Evolutionary conservation across 108 stramenopile species (phyloP).

Genomic region (Nitzschia sp.): DNA sequence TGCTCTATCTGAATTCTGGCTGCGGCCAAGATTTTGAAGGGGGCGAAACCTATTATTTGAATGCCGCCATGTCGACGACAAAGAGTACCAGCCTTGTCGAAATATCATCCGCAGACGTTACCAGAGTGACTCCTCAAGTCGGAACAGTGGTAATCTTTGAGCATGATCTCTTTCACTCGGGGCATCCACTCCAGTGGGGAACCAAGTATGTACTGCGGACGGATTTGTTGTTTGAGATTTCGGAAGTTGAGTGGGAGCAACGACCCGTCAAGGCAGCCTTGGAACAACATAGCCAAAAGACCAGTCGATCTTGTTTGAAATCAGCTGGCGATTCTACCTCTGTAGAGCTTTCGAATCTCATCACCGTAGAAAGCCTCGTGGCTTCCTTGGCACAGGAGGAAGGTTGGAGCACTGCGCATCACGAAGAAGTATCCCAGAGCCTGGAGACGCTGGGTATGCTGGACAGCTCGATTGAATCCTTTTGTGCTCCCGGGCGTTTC

Average conservation of each 20-base stretch:
- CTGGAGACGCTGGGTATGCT: background rate
- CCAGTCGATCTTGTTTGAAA: background rate
- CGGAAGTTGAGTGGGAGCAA: conserved; percentile 4
- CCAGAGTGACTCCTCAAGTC: conserved; percentile 43
- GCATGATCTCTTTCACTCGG: conserved; percentile 78
- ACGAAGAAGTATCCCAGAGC: background rate
- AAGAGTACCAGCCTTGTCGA: background rate
- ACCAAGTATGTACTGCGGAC: conserved; percentile 79
- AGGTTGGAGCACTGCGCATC: background rate
- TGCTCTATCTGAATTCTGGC: conserved; percentile 75
- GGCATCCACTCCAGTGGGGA: conserved; percentile 57
- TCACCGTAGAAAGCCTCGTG: background rate
- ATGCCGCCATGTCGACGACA: conserved; percentile 15
- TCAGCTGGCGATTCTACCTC: background rate
- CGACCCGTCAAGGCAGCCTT: background rate
- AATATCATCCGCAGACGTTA: background rate
- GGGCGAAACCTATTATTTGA: conserved; percentile 65
- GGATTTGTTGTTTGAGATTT: conserved; percentile 61
- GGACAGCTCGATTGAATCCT: conserved; percentile 20
- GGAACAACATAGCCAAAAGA: background rate
- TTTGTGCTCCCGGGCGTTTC: conserved; percentile 25
- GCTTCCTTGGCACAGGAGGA: background rate
- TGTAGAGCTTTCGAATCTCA: background rate
- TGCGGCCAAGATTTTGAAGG: conserved; percentile 65
- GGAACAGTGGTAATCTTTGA: conserved; percentile 72